Base-by-base conservation (phyloP, 2,329 filamentous ascomycete species). In the Trichoderma citrinoviride region DNA sequence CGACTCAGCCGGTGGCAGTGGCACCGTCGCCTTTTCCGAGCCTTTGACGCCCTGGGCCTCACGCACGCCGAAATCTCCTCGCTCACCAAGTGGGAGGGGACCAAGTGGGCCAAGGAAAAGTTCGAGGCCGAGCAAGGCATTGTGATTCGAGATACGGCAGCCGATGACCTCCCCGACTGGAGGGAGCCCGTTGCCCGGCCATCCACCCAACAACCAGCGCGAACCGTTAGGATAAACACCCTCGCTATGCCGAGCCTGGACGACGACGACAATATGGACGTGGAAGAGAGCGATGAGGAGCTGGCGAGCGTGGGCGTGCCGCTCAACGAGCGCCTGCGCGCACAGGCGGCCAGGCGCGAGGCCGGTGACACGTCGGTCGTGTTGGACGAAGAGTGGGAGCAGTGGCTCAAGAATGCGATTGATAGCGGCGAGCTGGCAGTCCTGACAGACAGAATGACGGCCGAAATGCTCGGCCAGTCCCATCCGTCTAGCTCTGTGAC, bases 31-130 rank as follows among this genome's bases (percentile, higher is more conserved):
- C 83, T 94, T 14, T 93, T 94, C 76, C 85, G 87, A 46, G 89
- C 90, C 29, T 92, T 94, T 71, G 89, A 93, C 76, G 79, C 77
- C 27, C 82, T 93, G 25, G 83, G 82, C 49, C 81, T 93, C 44
- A 94, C 90, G 7, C 79, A 85, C 65, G 79, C 81, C 70, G 90
- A 94, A 74, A 91, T 94, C 70, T 82, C 86, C 61, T 81, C 82
- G 55, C 80, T 93, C 73, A 93, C 90, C 65, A 89, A 90, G 72
- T 94, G 90, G 90, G 90, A 93, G 78, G 90, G 90, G 65, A 93
- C 90, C 10, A 87, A 88, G 67, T 93, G 90, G 90, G 91, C 91
- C 67, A 89, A 92, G 73, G 89, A 93, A 73, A 85, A 90, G 62
- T 94, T 88, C 73, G 90, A 94, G 79, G 83, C 84, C 65, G 90